Evolutionary conservation across 1,284 basidiomycete genomes (phyloP).

Genomic region (Ustilago lituana): DNA sequence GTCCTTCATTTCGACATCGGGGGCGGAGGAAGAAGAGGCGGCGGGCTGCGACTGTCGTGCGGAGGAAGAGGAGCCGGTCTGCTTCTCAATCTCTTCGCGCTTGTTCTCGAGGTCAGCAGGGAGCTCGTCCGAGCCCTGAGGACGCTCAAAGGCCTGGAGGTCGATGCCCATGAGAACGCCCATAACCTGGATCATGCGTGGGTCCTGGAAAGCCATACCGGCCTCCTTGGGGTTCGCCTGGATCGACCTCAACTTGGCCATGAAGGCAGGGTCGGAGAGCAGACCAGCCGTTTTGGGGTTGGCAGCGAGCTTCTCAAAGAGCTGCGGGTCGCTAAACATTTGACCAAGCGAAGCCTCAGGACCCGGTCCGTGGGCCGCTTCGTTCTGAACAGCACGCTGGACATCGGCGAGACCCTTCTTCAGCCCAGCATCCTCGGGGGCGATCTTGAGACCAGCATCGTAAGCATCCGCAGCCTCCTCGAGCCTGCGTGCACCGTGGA

Average conservation of each 20-base stretch:
- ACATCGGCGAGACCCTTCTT: conserved; percentile 80
- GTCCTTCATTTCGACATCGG: conserved; percentile 44
- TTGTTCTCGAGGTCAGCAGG: conserved; percentile 72
- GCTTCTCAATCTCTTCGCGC: conserved; percentile 61
- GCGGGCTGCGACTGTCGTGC: conserved; percentile 10
- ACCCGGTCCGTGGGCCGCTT: conserved; percentile 68
- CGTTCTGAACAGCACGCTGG: conserved; percentile 45
- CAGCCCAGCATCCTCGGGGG: conserved; percentile 79
- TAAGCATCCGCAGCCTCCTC: conserved; percentile 85
- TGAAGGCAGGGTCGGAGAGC: conserved; percentile 79
- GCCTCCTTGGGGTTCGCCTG: conserved; percentile 67
- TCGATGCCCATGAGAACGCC: conserved; percentile 94
- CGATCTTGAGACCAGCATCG: conserved; percentile 81
- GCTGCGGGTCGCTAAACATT: conserved; percentile 85
- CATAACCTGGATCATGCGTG: conserved; percentile 88
- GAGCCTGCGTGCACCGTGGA: conserved; percentile 82
- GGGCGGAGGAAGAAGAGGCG: background rate
- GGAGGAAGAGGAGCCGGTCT: conserved; percentile 36
- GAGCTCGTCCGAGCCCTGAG: conserved; percentile 83
- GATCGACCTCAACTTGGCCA: conserved; percentile 64
- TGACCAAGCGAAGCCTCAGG: conserved; percentile 74
- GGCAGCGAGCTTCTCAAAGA: conserved; percentile 81
- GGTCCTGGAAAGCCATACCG: conserved; percentile 75
- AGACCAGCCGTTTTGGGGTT: conserved; percentile 87
- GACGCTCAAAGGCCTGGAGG: conserved; percentile 84